These are phyloP conservation scores for Rhodamnia rubescens DNA, from an alignment of 345 rosid species.

Conservation along the genomic window DNA sequence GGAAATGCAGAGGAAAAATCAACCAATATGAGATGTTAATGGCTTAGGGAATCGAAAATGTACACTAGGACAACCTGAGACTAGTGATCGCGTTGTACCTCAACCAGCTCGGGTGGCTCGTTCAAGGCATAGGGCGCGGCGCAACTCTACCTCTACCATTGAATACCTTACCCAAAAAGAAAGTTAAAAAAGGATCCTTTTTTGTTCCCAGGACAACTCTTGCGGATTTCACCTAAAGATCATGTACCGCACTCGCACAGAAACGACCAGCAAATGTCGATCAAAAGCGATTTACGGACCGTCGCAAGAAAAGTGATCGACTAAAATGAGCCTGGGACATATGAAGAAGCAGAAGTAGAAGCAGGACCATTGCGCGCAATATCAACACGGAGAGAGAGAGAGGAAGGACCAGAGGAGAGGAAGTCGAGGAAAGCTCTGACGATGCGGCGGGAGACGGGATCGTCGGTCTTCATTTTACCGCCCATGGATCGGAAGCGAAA, in stretches of 20 bases:
- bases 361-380: not conserved
- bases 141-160: not conserved
- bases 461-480: constrained; percentile 32
- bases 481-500: not conserved
- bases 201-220: not conserved
- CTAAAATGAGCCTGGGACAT: not conserved
- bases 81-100: not conserved
- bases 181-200: not conserved
- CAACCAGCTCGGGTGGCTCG: not conserved
- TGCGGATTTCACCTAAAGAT: not conserved
- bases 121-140: not conserved
- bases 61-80: not conserved
- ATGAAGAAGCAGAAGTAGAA: not conserved
- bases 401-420: constrained; percentile 48
- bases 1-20: not conserved
- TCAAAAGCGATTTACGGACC: not conserved
- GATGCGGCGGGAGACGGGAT: constrained; percentile 57
- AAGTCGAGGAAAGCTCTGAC: constrained; percentile 66
- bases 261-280: not conserved
- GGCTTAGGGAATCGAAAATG: not conserved
- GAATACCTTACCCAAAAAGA: not conserved
- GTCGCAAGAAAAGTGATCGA: not conserved
- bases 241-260: not conserved
- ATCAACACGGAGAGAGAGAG: not conserved
- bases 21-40: not conserved